Evolutionary conservation across 805 yeast species (phyloP), one percentile per base, ranked within the genome.

Genomic region (Ogataea corticis): DNA sequence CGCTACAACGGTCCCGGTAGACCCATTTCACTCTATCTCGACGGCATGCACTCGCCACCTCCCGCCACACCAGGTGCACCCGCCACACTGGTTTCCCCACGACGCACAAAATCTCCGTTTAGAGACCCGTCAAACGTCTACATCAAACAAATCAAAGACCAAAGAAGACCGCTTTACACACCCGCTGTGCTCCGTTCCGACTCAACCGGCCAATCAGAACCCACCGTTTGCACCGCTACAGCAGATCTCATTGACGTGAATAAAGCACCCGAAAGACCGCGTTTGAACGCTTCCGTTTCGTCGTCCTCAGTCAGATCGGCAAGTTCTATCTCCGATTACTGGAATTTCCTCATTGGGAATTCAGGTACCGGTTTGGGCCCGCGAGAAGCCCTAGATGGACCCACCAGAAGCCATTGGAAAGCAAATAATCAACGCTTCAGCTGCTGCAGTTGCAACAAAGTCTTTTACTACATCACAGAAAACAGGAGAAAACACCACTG

Each of bases 131-230:
- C 64, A 27, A 57, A 58, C 42, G 57, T 64, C 38, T 70, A 70
- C 47, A 62, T 84, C 17, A 85, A 82, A 61, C 95, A 89, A 58
- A 80, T 90, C 50, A 80, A 82, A 46, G 85, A 84, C 38, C 91
- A 89, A 51, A 79, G 89, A 62, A 85, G 87, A 58, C 97, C 97
- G 9, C 70, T 91, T 70, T 91, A 89, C 58, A 74, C 86, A 0
- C 98, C 98, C 0, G 97, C 97, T 0, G 98, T 91, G 10, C 71
- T 91, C 42, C 76, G 87, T 54, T 73, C 46, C 1, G 63, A 56
- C 30, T 40, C 56, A 39, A 32, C 42, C 37, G 21, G 40, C 33
- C 48, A 33, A 38, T 14, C 53, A 2, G 29, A 46, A 13, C 34
- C 50, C 6, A 35, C 56, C 6, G 25, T 37, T 16, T 33, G 33